Evolutionary conservation across 2,329 filamentous ascomycete genomes (phyloP).

Genomic region (Botryotinia convoluta): DNA sequence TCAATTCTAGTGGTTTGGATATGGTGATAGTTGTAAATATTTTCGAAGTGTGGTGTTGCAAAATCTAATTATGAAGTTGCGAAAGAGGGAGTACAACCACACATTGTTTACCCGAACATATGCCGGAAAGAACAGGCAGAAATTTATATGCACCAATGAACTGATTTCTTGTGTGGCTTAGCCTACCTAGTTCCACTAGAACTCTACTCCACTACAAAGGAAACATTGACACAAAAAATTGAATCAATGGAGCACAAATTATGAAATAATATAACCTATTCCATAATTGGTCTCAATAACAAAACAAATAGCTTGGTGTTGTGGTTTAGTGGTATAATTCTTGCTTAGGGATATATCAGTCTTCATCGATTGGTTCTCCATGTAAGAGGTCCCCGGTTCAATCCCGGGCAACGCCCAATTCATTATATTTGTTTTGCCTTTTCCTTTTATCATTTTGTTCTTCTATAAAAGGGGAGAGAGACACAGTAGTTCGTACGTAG

Average conservation of each 20-base stretch:
- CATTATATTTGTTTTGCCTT: accelerated
- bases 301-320: not conserved
- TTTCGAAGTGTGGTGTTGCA: not conserved
- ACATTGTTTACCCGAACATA: not conserved
- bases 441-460: not conserved
- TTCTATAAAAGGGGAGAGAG: not conserved
- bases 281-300: too few relatives aligned
- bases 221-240: not conserved
- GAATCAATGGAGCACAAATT: too few relatives aligned
- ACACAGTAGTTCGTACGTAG: too few relatives aligned
- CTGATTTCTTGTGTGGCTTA: not conserved
- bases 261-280: too few relatives aligned
- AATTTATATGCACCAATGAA: not conserved
- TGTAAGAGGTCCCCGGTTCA: constrained; percentile 22
- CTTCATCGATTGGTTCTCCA: not conserved
- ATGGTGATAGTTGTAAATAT: not conserved
- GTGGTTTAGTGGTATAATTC: constrained; percentile 23
- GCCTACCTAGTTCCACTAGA: not conserved
- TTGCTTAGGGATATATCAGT: constrained; percentile 11
- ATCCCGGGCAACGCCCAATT: constrained; percentile 14
- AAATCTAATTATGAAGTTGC: not conserved
- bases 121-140: not conserved
- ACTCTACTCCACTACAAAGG: not conserved
- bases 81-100: not conserved
- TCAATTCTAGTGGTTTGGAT: not conserved